phyloP scores from a whole-genome alignment of 2,329 filamentous ascomycete species.

The Penicillium oxalicum region DNA sequence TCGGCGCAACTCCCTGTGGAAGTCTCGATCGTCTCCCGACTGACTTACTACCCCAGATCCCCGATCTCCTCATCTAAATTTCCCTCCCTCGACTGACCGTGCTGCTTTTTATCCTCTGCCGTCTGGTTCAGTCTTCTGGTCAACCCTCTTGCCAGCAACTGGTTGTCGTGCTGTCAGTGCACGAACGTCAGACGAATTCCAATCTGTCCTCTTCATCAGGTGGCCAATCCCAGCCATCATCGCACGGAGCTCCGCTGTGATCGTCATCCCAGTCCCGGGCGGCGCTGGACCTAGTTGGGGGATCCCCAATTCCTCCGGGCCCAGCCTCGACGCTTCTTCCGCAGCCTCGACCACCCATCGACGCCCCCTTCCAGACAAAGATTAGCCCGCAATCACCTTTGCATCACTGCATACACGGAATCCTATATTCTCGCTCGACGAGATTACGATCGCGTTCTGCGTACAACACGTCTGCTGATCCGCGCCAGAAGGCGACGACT shows the following conservation, averaged over 20 bases:
- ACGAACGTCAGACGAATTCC: background rate
- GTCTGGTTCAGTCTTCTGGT: too few species aligned
- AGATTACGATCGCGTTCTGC: background rate
- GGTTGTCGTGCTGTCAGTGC: background rate
- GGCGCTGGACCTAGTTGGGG: conserved; percentile 6
- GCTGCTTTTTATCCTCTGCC: background rate
- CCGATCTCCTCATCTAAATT: background rate
- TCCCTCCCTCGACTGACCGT: background rate
- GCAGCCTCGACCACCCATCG: background rate
- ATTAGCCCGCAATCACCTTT: too few species aligned
- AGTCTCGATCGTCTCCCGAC: background rate
- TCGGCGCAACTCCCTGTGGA: background rate
- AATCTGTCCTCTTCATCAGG: background rate
- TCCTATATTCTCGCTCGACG: conserved; percentile 1
- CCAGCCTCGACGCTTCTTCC: background rate
- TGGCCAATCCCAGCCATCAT: conserved; percentile 10
- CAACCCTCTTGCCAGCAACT: too few species aligned
- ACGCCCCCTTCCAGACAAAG: too few species aligned
- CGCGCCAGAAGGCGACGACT: conserved; percentile 5
- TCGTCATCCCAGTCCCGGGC: conserved; percentile 15
- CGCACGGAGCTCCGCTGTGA: conserved; percentile 15
- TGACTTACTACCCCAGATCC: conserved; percentile 10
- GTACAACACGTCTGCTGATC: conserved; percentile 8
- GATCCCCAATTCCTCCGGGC: conserved; percentile 9
- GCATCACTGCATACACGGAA: background rate